These are phyloP conservation scores for Rhizopogon vesiculosus DNA, from an alignment of 768 basidiomycete genomes.

Conservation along the genomic window DNA sequence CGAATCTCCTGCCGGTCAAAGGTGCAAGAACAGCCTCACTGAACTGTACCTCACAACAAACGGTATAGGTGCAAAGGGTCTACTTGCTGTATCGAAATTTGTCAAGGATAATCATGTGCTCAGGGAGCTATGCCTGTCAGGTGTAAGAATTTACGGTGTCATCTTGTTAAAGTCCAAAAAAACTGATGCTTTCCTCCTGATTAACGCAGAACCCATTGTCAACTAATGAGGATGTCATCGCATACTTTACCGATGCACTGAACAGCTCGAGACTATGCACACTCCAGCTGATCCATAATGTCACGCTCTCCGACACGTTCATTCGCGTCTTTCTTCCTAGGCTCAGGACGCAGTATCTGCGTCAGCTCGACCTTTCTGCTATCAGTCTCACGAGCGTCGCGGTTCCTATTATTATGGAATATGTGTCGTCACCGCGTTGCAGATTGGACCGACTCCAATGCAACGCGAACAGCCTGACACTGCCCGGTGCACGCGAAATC, in stretches of 20 bases:
- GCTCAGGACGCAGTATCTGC: conserved; percentile 44
- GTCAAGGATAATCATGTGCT: conserved; percentile 41
- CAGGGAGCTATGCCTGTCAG: conserved; percentile 50
- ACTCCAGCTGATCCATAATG: conserved; percentile 48
- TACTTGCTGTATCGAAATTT: conserved; percentile 50
- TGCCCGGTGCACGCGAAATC: conserved; percentile 39
- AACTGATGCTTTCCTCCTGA: conserved; percentile 14
- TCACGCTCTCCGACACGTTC: conserved; percentile 48
- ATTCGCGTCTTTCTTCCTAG: conserved; percentile 42
- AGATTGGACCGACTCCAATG: conserved; percentile 44
- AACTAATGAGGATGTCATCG: conserved; percentile 29
- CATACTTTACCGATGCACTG: conserved; percentile 41
- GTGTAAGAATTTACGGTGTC: conserved; percentile 34
- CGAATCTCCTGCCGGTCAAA: conserved; percentile 40
- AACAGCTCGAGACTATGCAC: conserved; percentile 50
- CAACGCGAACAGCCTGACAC: conserved; percentile 52
- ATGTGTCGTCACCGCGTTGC: conserved; percentile 48
- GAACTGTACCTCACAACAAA: conserved; percentile 59
- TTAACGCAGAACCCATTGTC: conserved; percentile 35
- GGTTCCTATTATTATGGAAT: conserved; percentile 40
- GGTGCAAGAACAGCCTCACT: conserved; percentile 34
- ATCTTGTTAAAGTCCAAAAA: background rate
- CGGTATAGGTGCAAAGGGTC: conserved; percentile 48
- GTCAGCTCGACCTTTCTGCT: conserved; percentile 52
- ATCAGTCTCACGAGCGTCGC: conserved; percentile 40